A percentile compares a stretch with the other conserved stretches of the same genome.
Conservation (phyloP, 1,284 basidiomycete genomes). For the Pyrrhoderma lamaoense region DNA sequence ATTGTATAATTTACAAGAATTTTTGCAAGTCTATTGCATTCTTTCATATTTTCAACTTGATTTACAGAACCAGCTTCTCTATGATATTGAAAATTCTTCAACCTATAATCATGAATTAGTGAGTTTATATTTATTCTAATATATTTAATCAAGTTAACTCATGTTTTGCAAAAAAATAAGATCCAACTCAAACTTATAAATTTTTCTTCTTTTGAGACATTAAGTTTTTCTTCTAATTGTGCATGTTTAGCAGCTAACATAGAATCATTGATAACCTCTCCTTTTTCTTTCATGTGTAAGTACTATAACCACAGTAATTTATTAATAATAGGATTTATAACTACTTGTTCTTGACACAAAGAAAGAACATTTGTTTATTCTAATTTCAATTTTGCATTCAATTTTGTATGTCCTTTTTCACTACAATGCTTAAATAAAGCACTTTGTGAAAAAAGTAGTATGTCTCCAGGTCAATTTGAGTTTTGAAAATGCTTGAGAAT, state of each 20-base stretch:
- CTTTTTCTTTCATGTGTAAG: constrained; percentile 25
- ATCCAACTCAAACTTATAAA: constrained; percentile 27
- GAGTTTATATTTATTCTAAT: not conserved
- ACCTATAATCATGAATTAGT: constrained; percentile 18
- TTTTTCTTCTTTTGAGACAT: constrained; percentile 26
- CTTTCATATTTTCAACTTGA: constrained; percentile 22
- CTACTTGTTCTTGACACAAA: constrained; percentile 21
- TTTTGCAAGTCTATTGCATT: constrained; percentile 18
- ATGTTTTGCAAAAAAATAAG: constrained; percentile 24
- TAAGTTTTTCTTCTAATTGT: constrained; percentile 25
- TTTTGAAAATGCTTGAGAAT: constrained; percentile 3
- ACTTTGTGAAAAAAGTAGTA: not conserved
- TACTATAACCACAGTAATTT: constrained; percentile 27
- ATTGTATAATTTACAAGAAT: constrained; percentile 22
- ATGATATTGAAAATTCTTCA: constrained; percentile 27
- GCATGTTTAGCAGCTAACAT: constrained; percentile 27
- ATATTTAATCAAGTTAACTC: not conserved
- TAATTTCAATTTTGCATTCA: not conserved
- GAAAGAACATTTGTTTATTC: constrained; percentile 20
- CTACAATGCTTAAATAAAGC: not conserved
- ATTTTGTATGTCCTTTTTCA: not conserved
- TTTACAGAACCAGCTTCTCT: constrained; percentile 34
- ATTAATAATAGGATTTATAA: constrained; percentile 28
- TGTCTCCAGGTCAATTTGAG: not conserved
- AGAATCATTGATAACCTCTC: constrained; percentile 23